Evolutionary conservation across 1,284 basidiomycete species (phyloP), one percentile per base, ranked within the genome.

Genomic region (Golubevia sp.): DNA sequence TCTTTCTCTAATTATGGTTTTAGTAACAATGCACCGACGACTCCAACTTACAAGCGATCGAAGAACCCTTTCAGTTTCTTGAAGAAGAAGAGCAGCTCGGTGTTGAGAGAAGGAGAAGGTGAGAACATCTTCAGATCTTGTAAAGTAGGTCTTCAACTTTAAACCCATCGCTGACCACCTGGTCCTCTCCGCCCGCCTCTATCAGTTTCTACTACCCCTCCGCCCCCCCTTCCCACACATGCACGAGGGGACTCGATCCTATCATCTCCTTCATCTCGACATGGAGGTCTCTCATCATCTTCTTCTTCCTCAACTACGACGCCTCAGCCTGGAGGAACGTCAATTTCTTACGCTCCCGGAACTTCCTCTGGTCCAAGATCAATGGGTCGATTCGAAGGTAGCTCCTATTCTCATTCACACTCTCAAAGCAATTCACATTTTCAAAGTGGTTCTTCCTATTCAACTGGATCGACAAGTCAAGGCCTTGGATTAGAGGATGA

Each of bases 31-130:
- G 30, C 30, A 5, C 30, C 30, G 30, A 34, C 30, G 11, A 34
- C 30, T 34, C 30, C 30, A 11, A 34, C 30, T 34, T 11, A 34
- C 24, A 72, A 70, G 49, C 70, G 64, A 56, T 67, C 73, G 50
- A 69, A 74, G 62, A 77, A 77, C 27, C 74, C 74, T 1, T 73
- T 77, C 30, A 66, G 68, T 27, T 77, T 77, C 56, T 63, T 77
- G 30, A 72, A 71, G 25, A 77, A 77, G 67, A 77, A 77, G 63
- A 44, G 63, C 8, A 66, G 69, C 3, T 52, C 62, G 26, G 57
- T 67, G 2, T n/a, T 49, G 23, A 49, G 50, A 3, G 61, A 64
- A 15, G 58, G 62, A 50, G 61, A 61, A n/a, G 52, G 6, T 24
- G 11, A 23, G 27, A n/a, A n/a, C n/a, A n/a, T n/a, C 58, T 6